These are phyloP conservation scores for Aspergillus pseudonomiae DNA, from an alignment of 2,329 filamentous ascomycete genomes.

Conservation along the genomic window DNA sequence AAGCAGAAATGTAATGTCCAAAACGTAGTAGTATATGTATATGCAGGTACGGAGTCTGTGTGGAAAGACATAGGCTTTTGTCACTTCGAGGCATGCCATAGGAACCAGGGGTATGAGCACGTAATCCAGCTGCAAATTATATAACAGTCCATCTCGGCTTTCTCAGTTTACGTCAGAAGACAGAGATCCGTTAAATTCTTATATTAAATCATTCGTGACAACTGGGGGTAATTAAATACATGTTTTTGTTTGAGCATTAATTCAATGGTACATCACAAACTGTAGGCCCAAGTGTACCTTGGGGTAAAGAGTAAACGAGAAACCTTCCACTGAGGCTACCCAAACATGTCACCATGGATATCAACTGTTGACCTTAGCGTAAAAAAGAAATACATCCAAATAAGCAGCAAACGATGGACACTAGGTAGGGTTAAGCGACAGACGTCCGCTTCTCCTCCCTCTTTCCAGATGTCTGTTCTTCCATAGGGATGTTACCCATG, in stretches of 20 bases:
- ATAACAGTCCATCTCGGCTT: neutral
- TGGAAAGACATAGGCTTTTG: neutral
- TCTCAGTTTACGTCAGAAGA: neutral
- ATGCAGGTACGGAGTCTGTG: neutral
- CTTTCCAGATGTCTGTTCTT: constrained; percentile 24
- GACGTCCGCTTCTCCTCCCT: constrained; percentile 15
- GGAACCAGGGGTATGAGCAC: neutral
- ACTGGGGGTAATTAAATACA: neutral
- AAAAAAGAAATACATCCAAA: neutral
- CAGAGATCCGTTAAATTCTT: neutral
- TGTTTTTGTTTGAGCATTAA: too few relatives aligned
- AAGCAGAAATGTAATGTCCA: neutral
- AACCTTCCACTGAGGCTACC: neutral
- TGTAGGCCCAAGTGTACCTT: neutral
- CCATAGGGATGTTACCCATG: constrained; percentile 24
- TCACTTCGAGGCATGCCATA: neutral
- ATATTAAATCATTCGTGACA: neutral
- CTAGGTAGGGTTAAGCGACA: constrained; percentile 2
- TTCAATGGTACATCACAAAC: neutral
- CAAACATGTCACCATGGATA: neutral
- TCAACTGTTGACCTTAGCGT: neutral
- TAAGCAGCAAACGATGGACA: neutral
- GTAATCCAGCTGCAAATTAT: neutral
- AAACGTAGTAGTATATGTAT: neutral
- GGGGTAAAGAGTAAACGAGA: neutral